Conservation (phyloP, 148 eudicot genomes). For the Rhododendron henanense region DNA sequence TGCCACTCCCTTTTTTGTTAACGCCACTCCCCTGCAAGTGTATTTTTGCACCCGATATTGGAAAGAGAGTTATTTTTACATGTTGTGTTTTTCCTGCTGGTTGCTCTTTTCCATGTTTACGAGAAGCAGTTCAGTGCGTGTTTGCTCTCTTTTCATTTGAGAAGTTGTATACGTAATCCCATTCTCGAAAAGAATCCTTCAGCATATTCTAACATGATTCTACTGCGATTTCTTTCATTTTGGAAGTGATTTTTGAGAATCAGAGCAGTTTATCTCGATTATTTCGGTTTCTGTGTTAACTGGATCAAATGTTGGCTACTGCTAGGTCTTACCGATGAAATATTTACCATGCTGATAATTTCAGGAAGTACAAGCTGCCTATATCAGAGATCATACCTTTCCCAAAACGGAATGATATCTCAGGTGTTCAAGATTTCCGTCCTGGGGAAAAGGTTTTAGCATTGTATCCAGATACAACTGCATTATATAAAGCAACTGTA, state of each 20-base stretch:
- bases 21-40: no score
- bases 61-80: not conserved
- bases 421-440: constrained; percentile 66
- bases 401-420: constrained; percentile 68
- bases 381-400: constrained; percentile 86
- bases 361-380: constrained; percentile 84
- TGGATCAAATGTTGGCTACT: not conserved
- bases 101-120: not conserved
- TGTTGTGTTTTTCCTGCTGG: not conserved
- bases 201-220: not conserved
- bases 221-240: not conserved
- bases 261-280: not conserved
- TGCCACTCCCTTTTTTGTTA: no score
- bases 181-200: not conserved
- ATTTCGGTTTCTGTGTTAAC: not conserved
- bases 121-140: not conserved
- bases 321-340: not conserved
- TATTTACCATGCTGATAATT: not conserved
- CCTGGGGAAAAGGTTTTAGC: constrained; percentile 84
- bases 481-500: constrained; percentile 93
- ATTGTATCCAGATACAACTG: constrained; percentile 89
- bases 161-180: not conserved
- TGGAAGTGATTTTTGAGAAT: not conserved
- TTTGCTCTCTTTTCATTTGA: not conserved
- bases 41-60: not conserved